Evolutionary conservation across 805 yeast species (phyloP), one percentile per base, ranked within the genome.

Genomic region (Hanseniaspora mollemarum): DNA sequence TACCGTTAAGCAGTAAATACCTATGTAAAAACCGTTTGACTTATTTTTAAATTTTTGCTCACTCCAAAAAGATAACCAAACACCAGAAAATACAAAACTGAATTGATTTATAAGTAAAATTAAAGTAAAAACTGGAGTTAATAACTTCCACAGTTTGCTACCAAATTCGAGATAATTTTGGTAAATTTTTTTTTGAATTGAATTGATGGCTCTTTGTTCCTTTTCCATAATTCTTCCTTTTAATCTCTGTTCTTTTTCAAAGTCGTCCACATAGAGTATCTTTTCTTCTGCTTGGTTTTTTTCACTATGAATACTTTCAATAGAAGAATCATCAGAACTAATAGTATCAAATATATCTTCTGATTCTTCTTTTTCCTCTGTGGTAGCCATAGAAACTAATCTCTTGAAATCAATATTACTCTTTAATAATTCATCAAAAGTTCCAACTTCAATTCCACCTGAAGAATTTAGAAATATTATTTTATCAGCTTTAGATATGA

Each of bases 51-150:
- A 84, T 61, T 74, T 76, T 45, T 69, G 53, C 18, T 70, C 72
- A 4, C 80, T 71, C 95, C 95, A 87, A 64, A 81, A 87, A 1
- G 94, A 80, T 53, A 87, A 70, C 94, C 94, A 84, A 16, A 81
- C 78, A 61, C 79, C 81, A 42, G 81, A 73, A 59, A 81, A 78
- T 40, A 80, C 62, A 53, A 69, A 71, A 53, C 73, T 68, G 61
- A 80, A 81, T 1, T 74, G 73, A 41, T 73, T 67, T 15, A 72
- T 1, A 2, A 60, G 54, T 4, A 61, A 46, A 13, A 55, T 36
- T 2, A 53, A 6, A 1, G 64, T 53, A 32, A 65, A 63, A 8
- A 58, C 53, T 37, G 64, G 68, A n/a, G 61, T 58, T 48, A 57
- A 58, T 29, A 56, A 42, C 6, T 36, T 54, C 35, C 60, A 72